Conservation (phyloP, 495 filamentous ascomycete genomes). For the Elasticomyces elasticus region DNA sequence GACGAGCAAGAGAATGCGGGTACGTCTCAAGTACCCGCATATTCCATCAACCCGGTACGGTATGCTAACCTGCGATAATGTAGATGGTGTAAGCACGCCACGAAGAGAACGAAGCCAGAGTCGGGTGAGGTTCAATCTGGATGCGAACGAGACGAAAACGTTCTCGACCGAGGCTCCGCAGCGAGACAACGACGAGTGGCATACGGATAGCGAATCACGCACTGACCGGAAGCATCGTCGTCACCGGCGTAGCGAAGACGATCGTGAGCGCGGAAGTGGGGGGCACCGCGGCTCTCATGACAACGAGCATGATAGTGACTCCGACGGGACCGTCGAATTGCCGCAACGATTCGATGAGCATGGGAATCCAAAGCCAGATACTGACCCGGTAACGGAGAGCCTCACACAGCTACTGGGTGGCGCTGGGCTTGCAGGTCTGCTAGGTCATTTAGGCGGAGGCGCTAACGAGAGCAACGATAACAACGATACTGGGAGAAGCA, state of each 20-base stretch:
- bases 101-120: constrained; percentile 12
- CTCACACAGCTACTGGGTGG: constrained; percentile 4
- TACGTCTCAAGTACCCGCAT: constrained; percentile 18
- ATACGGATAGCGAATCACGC: constrained; percentile 1
- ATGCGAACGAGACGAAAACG: constrained; percentile 9
- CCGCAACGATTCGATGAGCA: constrained; percentile 29
- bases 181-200: not conserved
- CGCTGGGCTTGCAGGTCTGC: not conserved
- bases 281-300: not conserved
- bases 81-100: constrained; percentile 21
- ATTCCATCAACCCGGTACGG: not conserved
- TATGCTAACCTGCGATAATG: not conserved
- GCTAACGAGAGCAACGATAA: constrained; percentile 3
- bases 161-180: constrained; percentile 16
- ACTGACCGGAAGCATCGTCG: constrained; percentile 2
- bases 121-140: constrained; percentile 18
- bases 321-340: constrained; percentile 28
- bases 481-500: constrained; percentile 4
- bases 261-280: not conserved
- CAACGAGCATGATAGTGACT: constrained; percentile 17
- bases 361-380: constrained; percentile 21
- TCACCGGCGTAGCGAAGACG: not conserved
- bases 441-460: constrained; percentile 1
- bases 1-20: constrained; percentile 16
- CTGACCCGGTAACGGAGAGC: constrained; percentile 21